Evolutionary conservation across 495 filamentous ascomycete genomes (phyloP).

Genomic region (Tetracladium setigerum): DNA sequence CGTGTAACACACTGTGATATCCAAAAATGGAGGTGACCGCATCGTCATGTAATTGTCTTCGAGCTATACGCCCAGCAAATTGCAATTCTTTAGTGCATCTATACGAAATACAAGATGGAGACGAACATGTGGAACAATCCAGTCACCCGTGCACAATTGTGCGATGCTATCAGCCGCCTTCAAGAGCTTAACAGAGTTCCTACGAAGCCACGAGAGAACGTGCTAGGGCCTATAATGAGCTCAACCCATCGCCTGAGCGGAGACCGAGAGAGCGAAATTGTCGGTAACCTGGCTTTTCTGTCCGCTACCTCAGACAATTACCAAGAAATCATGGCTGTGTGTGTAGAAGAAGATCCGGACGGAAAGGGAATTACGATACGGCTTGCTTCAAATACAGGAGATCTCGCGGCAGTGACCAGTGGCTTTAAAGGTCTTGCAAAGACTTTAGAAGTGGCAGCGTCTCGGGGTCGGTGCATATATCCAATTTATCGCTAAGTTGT

Average conservation of each 20-base stretch:
- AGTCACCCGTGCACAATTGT: conserved; percentile 10
- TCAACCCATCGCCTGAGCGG: conserved; percentile 4
- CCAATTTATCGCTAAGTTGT: background rate
- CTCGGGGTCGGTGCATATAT: conserved; percentile 17
- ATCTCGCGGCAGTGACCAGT: conserved; percentile 15
- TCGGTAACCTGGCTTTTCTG: conserved; percentile 22
- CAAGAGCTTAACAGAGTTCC: conserved; percentile 5
- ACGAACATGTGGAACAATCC: conserved; percentile 15
- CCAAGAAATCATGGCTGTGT: conserved; percentile 24
- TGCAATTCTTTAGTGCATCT: no score
- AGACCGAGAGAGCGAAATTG: conserved; percentile 11
- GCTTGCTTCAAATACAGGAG: conserved; percentile 22
- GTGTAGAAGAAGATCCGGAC: conserved; percentile 24
- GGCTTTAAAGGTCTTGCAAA: conserved; percentile 22
- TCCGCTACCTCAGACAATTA: conserved; percentile 18
- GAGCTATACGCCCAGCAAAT: no score
- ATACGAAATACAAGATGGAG: no score
- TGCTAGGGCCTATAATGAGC: background rate
- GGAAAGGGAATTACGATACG: conserved; percentile 17
- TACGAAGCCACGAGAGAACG: conserved; percentile 5
- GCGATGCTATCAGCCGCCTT: conserved; percentile 3
- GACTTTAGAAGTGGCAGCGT: conserved; percentile 19
- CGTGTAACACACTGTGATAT: no score
- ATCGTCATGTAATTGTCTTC: no score
- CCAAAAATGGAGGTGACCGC: no score